phyloP scores from a whole-genome alignment of 495 filamentous ascomycete species.

The Aspergillus affinis region DNA sequence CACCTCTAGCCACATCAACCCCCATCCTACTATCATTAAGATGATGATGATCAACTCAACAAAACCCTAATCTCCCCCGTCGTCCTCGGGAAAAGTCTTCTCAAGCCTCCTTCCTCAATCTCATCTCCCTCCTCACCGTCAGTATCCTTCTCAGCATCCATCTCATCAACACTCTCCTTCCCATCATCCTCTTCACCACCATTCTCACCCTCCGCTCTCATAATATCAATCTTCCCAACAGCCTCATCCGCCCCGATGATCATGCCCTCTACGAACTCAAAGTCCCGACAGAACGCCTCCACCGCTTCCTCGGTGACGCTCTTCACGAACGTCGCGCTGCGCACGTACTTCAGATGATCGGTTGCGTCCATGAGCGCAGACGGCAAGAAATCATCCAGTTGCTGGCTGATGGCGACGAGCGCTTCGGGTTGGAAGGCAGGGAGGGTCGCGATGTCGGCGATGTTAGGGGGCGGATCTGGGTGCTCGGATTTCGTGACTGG shows the following conservation, averaged over 20 bases:
- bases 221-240: conserved; percentile 33
- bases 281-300: conserved; percentile 83
- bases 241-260: conserved; percentile 60
- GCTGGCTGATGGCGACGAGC: conserved; percentile 66
- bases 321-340: conserved; percentile 64
- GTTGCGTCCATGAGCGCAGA: conserved; percentile 90
- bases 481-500: conserved; percentile 30
- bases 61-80: conserved; percentile 83
- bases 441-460: conserved; percentile 54
- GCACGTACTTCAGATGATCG: conserved; percentile 71
- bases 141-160: conserved; percentile 19
- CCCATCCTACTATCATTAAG: too few species aligned
- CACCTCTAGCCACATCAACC: too few species aligned
- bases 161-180: conserved; percentile 30
- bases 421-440: conserved; percentile 61
- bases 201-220: conserved; percentile 26
- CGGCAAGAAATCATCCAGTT: conserved; percentile 87
- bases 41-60: conserved; percentile 44
- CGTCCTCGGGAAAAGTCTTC: conserved; percentile 76
- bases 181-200: conserved; percentile 44
- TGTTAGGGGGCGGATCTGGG: conserved; percentile 31
- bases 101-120: conserved; percentile 45
- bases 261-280: conserved; percentile 80
- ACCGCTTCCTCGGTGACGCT: conserved; percentile 82
- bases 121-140: conserved; percentile 19